Conservation (phyloP, 2,329 filamentous ascomycete species). For the Lachnellula hyalina region DNA sequence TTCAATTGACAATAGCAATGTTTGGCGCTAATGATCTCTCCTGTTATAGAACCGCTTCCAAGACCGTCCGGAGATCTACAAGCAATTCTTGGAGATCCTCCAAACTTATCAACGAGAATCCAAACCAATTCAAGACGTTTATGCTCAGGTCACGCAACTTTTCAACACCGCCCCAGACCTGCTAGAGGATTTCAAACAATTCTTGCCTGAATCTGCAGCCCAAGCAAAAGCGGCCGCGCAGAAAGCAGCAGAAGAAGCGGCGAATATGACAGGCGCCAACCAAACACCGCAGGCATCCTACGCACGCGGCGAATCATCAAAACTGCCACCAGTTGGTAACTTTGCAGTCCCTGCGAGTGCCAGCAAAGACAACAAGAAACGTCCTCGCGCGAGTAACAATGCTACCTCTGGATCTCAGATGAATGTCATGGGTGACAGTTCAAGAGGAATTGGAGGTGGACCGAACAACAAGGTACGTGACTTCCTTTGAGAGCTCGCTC, state of each 20-base stretch:
- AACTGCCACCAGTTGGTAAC: slow-evolving; percentile 91
- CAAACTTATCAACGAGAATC: slow-evolving; percentile 98
- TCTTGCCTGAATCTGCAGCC: slow-evolving; percentile 83
- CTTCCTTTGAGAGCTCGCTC: neutral
- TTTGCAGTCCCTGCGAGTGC: slow-evolving; percentile 80
- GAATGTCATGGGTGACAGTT: slow-evolving; percentile 20
- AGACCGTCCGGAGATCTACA: slow-evolving; percentile 96
- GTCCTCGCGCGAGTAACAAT: slow-evolving; percentile 46
- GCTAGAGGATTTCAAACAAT: slow-evolving; percentile 97
- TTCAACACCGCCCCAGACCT: slow-evolving; percentile 93
- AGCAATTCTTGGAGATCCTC: slow-evolving; percentile 95
- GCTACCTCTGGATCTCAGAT: slow-evolving; percentile 28
- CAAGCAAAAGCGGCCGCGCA: slow-evolving; percentile 56
- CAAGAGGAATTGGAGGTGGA: slow-evolving; percentile 27
- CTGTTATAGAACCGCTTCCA: slow-evolving; percentile 83
- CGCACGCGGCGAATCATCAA: slow-evolving; percentile 46
- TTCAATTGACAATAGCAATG: neutral
- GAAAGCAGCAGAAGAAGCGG: slow-evolving; percentile 58
- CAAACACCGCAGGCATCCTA: slow-evolving; percentile 52
- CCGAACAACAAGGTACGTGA: slow-evolving; percentile 46
- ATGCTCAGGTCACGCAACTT: slow-evolving; percentile 89
- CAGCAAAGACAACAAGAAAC: slow-evolving; percentile 87
- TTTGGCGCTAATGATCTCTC: slow-evolving; percentile 5
- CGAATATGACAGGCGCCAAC: slow-evolving; percentile 27
- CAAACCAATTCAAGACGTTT: slow-evolving; percentile 97